phyloP scores from a whole-genome alignment of 345 rosid species.

The Pistacia integerrima region DNA sequence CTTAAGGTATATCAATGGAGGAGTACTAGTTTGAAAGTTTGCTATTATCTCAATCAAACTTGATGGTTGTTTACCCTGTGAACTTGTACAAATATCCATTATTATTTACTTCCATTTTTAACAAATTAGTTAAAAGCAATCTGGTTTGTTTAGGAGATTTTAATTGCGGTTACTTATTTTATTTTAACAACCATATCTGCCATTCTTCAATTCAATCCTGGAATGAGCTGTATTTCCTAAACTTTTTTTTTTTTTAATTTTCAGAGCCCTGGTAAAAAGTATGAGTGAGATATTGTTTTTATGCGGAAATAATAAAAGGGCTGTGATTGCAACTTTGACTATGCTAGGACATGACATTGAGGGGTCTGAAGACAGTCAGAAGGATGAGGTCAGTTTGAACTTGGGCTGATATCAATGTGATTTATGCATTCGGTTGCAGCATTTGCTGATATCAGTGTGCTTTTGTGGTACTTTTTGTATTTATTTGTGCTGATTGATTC shows the following conservation, averaged over 20 bases:
- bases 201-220: neutral
- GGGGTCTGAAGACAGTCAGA: constrained; percentile 32
- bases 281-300: constrained; percentile 90
- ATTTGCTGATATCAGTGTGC: constrained; percentile 9
- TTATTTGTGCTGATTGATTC: constrained; percentile 13
- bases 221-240: neutral
- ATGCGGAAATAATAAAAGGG: constrained; percentile 78
- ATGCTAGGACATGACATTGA: constrained; percentile 30
- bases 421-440: constrained; percentile 16
- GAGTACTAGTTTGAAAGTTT: constrained; percentile 2
- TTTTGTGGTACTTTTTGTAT: constrained; percentile 15
- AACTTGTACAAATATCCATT: neutral
- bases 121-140: neutral
- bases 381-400: constrained; percentile 57
- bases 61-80: constrained; percentile 3
- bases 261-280: constrained; percentile 86
- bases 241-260: neutral
- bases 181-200: neutral
- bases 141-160: neutral
- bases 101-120: neutral
- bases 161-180: neutral
- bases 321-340: constrained; percentile 63
- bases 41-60: neutral
- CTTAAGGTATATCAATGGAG: neutral
- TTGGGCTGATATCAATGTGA: constrained; percentile 14